These are phyloP conservation scores for Perilla frutescens DNA, from an alignment of 257 asterid genomes.

Conservation along the genomic window DNA sequence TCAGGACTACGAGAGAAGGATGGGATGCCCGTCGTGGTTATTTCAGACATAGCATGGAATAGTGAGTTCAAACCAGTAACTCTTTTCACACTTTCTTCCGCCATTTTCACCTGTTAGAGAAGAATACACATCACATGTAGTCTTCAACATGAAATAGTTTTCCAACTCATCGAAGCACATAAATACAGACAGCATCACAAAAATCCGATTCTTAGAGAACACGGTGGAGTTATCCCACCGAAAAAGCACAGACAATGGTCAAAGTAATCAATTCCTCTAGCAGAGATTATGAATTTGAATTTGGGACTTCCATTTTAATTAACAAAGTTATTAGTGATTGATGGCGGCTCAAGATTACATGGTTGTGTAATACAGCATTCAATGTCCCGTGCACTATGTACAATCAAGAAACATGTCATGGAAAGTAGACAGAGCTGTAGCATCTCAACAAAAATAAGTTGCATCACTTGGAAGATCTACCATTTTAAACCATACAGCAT, in stretches of 20 bases:
- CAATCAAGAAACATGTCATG: neutral
- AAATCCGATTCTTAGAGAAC: neutral
- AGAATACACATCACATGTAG: neutral
- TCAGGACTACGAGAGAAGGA: slow-evolving; percentile 67
- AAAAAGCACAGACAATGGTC: neutral
- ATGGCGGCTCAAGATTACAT: slow-evolving; percentile 10
- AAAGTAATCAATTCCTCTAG: neutral
- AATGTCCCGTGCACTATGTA: neutral
- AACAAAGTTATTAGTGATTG: neutral
- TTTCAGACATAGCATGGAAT: slow-evolving; percentile 83
- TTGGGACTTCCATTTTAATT: neutral
- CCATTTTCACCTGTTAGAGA: slow-evolving; percentile 82
- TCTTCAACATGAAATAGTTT: neutral
- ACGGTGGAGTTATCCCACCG: neutral
- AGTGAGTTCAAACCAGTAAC: slow-evolving; percentile 84
- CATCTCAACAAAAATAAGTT: neutral
- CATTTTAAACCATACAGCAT: neutral
- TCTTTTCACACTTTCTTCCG: slow-evolving; percentile 87
- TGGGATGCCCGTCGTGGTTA: slow-evolving; percentile 63
- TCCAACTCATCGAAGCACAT: neutral
- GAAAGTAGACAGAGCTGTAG: neutral
- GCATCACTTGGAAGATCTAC: neutral
- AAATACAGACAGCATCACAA: neutral
- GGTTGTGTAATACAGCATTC: neutral
- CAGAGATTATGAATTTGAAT: neutral